These are phyloP conservation scores for Micractinium sp. DNA, from an alignment of 139 green algal species.

Conservation along the genomic window DNA sequence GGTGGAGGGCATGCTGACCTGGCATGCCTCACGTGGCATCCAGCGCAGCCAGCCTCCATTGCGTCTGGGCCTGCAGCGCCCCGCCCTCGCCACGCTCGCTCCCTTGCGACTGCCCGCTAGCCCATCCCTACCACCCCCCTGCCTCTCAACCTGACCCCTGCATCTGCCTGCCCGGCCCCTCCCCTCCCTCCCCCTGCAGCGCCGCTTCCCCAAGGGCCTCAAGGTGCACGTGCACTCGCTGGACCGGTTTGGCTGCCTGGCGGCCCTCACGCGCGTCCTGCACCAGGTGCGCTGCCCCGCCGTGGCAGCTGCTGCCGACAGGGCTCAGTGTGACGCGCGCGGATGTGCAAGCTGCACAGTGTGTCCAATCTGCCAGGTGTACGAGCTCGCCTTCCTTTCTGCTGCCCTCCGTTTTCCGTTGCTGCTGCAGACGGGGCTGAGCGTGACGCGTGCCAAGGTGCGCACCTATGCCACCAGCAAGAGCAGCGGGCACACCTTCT, in stretches of 20 bases:
- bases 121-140: neutral
- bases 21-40: neutral
- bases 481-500: constrained; percentile 65
- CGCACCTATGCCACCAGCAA: constrained; percentile 55
- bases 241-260: constrained; percentile 61
- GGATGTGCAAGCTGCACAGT: neutral
- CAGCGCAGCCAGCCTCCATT: neutral
- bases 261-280: constrained; percentile 50
- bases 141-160: neutral
- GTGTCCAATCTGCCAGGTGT: no score
- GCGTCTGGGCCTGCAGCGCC: no score
- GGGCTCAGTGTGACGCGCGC: no score
- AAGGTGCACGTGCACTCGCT: constrained; percentile 71
- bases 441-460: constrained; percentile 68
- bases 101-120: neutral
- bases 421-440: constrained; percentile 33
- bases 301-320: no score
- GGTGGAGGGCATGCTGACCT: neutral
- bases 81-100: neutral
- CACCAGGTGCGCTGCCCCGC: constrained; percentile 13
- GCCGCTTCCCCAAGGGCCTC: constrained; percentile 52
- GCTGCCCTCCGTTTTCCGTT: neutral
- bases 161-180: neutral
- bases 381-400: neutral
- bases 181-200: neutral